Evolutionary conservation across 768 basidiomycete genomes (phyloP).

Genomic region (Trametopsis cervina): DNA sequence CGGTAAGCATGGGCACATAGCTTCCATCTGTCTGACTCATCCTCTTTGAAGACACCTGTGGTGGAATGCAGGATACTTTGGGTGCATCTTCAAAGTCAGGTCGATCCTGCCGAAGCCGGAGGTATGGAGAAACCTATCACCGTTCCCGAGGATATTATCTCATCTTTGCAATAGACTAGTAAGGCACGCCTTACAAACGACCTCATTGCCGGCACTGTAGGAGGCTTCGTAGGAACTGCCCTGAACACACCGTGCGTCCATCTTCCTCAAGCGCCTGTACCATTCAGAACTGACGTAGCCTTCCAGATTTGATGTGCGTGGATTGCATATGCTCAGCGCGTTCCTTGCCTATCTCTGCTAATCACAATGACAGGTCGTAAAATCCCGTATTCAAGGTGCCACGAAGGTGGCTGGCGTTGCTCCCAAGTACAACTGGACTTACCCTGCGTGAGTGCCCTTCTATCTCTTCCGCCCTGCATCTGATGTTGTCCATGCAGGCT

Average conservation of each 20-base stretch:
- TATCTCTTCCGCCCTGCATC: neutral
- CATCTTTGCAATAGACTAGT: conserved; percentile 38
- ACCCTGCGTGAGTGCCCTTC: conserved; percentile 57
- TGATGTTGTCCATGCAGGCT: conserved; percentile 31
- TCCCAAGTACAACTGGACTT: conserved; percentile 93
- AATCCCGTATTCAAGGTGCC: conserved; percentile 88
- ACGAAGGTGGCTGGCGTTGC: conserved; percentile 57
- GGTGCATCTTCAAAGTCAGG: conserved; percentile 82
- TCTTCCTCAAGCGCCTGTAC: conserved; percentile 1
- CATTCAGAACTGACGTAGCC: neutral
- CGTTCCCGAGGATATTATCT: neutral
- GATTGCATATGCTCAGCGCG: neutral
- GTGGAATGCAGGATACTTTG: conserved; percentile 98
- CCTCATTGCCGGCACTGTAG: conserved; percentile 83
- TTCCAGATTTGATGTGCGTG: conserved; percentile 40
- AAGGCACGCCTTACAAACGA: conserved; percentile 80
- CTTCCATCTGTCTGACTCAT: no score
- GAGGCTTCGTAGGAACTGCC: conserved; percentile 84
- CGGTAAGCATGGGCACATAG: conserved; percentile 40
- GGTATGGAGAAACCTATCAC: conserved; percentile 35
- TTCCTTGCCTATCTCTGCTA: neutral
- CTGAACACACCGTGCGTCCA: conserved; percentile 82
- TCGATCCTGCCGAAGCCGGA: conserved; percentile 77
- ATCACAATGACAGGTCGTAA: conserved; percentile 63
- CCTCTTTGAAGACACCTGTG: conserved; percentile 54